phyloP scores from a whole-genome alignment of 169 alveolate genomes.

The Cryptosporidium viatorum region DNA sequence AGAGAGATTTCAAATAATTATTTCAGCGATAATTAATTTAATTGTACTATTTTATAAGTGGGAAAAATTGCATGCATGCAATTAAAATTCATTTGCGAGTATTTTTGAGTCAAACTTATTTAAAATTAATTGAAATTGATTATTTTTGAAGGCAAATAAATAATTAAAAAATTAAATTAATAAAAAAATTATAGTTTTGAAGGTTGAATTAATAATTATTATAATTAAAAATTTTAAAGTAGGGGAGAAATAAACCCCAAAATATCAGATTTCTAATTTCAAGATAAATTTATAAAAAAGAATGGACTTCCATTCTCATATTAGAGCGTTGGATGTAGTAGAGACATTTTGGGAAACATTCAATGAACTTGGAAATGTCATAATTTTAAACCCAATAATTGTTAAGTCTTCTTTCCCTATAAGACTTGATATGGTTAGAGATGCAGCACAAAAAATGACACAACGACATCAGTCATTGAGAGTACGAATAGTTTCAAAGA shows the following conservation, averaged over 20 bases:
- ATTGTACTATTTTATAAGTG: not conserved
- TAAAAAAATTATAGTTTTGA: not conserved
- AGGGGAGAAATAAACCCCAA: not conserved
- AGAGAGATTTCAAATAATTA: not conserved
- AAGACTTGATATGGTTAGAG: conserved; percentile 71
- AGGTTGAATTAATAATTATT: not conserved
- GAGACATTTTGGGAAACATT: conserved; percentile 75
- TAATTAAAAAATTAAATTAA: not conserved
- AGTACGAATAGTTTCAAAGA: conserved; percentile 52
- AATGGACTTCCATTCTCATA: conserved; percentile 19
- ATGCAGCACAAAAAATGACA: conserved; percentile 77
- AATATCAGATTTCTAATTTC: not conserved
- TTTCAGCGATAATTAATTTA: not conserved
- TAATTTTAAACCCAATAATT: conserved; percentile 77
- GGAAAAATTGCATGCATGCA: conserved; percentile 35
- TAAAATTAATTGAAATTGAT: not conserved
- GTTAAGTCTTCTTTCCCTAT: conserved; percentile 78
- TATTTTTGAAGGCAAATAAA: not conserved
- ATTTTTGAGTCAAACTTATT: not conserved
- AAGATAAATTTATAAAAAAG: not conserved
- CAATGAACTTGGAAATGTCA: conserved; percentile 74
- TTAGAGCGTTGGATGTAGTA: conserved; percentile 68
- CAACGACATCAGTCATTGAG: conserved; percentile 78
- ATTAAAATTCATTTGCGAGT: not conserved
- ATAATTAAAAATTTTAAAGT: not conserved